Conservation (phyloP, 2,329 filamentous ascomycete species). For the Thelonectria rubi region DNA sequence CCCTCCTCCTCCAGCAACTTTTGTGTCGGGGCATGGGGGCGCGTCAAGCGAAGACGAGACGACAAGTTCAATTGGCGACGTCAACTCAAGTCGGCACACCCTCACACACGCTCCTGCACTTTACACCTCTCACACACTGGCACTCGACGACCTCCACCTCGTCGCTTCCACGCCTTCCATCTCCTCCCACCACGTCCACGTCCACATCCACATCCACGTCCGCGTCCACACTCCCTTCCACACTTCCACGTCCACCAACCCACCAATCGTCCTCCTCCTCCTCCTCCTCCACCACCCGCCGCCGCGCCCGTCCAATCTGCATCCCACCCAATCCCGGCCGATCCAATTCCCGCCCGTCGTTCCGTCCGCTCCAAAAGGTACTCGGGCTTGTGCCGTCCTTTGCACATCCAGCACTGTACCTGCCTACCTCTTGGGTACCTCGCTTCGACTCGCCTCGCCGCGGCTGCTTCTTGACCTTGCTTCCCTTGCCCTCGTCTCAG, state of each 20-base stretch:
- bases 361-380: conserved; percentile 3
- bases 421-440: not conserved
- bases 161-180: not conserved
- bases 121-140: too few species aligned
- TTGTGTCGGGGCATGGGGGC: conserved; percentile 28
- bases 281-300: not conserved
- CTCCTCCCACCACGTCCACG: conserved; percentile 6
- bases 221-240: not conserved
- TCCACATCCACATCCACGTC: conserved; percentile 7
- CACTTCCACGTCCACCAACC: not conserved
- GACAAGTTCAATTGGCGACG: conserved; percentile 19
- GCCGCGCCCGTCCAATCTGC: conserved; percentile 2
- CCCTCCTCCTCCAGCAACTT: not conserved
- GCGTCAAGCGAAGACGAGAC: conserved; percentile 26
- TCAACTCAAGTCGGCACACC: too few species aligned
- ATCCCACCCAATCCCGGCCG: conserved; percentile 23
- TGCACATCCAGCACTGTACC: too few species aligned
- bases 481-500: conserved; percentile 3
- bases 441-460: conserved; percentile 6
- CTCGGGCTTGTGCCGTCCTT: too few species aligned
- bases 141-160: too few species aligned
- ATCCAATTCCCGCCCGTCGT: conserved; percentile 25
- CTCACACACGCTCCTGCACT: too few species aligned
- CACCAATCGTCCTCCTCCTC: not conserved
- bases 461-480: conserved; percentile 2